Evolutionary conservation across 106 monocot genomes (phyloP), one percentile per base, ranked within the genome.

Genomic region (Agapanthus africanus): DNA sequence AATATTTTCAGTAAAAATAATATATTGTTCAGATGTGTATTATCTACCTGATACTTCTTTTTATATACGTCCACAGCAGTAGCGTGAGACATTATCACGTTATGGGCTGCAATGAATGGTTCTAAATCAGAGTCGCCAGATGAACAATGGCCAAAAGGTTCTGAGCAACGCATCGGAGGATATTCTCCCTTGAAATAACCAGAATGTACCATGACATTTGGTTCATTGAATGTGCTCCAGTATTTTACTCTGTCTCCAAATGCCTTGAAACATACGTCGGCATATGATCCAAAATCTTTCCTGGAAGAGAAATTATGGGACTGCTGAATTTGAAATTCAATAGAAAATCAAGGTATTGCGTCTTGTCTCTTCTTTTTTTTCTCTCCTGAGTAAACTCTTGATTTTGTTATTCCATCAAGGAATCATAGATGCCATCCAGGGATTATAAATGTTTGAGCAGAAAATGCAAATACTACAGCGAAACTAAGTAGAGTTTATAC

Each of bases 91-190:
- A 79, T 64, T 28, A 86, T 51, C 32, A 60, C 54, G 41, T 87
- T 13, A 65, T 87, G 86, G 26, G 59, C 59, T 9, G 72, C 82
- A 65, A 77, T 60, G 66, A 82, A 87, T 18, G 86, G 86, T 52
- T 87, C 82, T 13, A 34, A 28, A 19, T 51, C 71, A 0, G 86
- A 87, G 49, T 80, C 71, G 11, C 80, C 80, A 6, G 28, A 47
- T 34, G 9, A 26, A 25, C 79, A 79, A 4, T 54, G 37, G 1
- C 50, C 18, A 52, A 26, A 35, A 22, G 69, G 52, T n/a, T n/a
- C n/a, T n/a, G n/a, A n/a, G 50, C 69, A 69, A n/a, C 34, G 69
- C 4, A 49, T 51, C 4, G 69, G 69, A 2, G 69, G 50, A 52
- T 32, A 51, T 18, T 4, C 18, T 47, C 69, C 69, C 5, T 5